Base-by-base conservation (phyloP, 306 rosid species). In the Mimosa pudica region DNA sequence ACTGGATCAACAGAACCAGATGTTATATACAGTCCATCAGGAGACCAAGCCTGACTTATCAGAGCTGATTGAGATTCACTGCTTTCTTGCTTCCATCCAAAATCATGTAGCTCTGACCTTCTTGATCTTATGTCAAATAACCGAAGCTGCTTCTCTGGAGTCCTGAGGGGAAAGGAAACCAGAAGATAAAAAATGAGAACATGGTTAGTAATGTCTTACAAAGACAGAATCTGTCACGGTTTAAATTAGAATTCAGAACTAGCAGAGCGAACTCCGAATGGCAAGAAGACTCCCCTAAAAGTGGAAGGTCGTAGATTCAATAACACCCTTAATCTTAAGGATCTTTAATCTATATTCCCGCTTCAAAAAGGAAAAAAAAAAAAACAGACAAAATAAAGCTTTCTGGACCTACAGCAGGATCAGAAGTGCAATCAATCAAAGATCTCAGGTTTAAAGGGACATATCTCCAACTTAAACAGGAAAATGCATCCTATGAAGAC, bases 51-150 rank as follows among this genome's bases (percentile, higher is more conserved):
- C 78, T 96, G 99, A 79, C 93, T 96, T 83, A 96, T 91, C 74
- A 96, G 82, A 64, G 99, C 99, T 7, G 99, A 96, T 82, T 93
- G 99, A 71, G 98, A 96, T 10, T 96, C 99, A 63, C 98, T 96
- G 85, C 94, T 93, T 70, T 93, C 96, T 86, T 96, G 99, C 89
- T 91, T 93, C 99, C 99, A 96, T 60, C 99, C 99, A 75, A 96
- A 93, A 20, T 85, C 92, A 83, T 96, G 99, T 65, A 96, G 81
- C 86, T 96, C 98, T 51, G 92, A 87, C 78, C 84, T 91, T 82
- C 96, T 86, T 76, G 93, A 82, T 85, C 99, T 79, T 71, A 93
- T 89, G 82, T 96, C 99, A 78, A 70, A 93, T 71, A 96, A 85
- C 32, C 98, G 96, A 62, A 96, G 97, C 89, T 96, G 99, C 92